Evolutionary conservation across 2,329 filamentous ascomycete genomes (phyloP), one percentile per base, ranked within the genome.

Genomic region (Cladophialophora psammophila): DNA sequence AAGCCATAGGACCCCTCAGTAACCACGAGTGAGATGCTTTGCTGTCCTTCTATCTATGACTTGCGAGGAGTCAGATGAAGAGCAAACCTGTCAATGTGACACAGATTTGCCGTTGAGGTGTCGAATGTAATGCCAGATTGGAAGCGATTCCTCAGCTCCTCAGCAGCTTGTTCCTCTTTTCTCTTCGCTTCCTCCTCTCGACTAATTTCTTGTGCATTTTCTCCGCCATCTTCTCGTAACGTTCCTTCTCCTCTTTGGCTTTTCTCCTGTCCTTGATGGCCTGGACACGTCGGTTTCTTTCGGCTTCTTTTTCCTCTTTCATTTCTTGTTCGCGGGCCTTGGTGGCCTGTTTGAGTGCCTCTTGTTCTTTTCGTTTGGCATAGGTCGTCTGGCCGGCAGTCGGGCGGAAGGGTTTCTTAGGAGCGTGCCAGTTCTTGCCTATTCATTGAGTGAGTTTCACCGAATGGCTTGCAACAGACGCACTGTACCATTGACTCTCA

Each of bases 181-280:
- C 95, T 80, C 93, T 91, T 77, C 94, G 88, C 89, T 93, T 97
- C 80, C 97, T 81, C 74, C 95, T 88, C 81, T 99, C 95, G 12
- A 98, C 90, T 69, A 94, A 87, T 86, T 97, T 98, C 80, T 88
- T 89, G 83, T 98, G 94, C 95, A 99, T 98, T 84, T 95, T 98
- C 82, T 93, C 92, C 20, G 93, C 94, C 88, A 99, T 88, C 84
- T 94, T 92, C 79, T 93, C 92, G 77, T 94, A 98, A 73, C 94
- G 86, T 76, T 94, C 93, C 80, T 91, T 93, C 84, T 98, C 95
- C 75, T 93, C 94, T 85, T 97, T 98, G 60, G 90, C 91, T 20
- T 88, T 90, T 73, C 92, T 87, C 80, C 91, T 94, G 71, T 96
- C 93, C 75, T 91, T 94, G 76, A 98, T 91, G 10, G 86, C 86